These are phyloP conservation scores for Beauveria scarabaeidicola DNA, from an alignment of 2,329 filamentous ascomycete species.

Conservation along the genomic window DNA sequence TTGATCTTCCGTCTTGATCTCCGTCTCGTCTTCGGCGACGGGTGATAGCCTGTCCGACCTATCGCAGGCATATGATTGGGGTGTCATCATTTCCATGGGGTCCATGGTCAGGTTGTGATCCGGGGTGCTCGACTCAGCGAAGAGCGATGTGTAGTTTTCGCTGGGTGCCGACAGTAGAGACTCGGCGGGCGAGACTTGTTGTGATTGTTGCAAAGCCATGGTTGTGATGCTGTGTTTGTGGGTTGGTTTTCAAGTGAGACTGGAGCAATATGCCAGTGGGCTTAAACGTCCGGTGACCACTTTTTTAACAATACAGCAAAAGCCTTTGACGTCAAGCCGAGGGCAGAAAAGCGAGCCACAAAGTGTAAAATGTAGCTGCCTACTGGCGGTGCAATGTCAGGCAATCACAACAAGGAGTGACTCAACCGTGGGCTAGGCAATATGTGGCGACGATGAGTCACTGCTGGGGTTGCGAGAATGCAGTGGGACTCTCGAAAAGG, in stretches of 20 bases:
- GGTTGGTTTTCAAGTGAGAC: slow-evolving; percentile 2
- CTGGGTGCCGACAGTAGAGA: slow-evolving; percentile 44
- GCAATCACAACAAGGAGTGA: slow-evolving; percentile 9
- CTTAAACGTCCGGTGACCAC: not conserved
- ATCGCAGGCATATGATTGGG: slow-evolving; percentile 31
- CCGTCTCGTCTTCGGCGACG: not conserved
- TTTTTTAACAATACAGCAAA: slow-evolving; percentile 3
- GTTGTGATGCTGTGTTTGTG: slow-evolving; percentile 10
- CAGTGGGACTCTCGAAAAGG: slow-evolving; percentile 13
- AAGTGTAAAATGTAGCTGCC: not conserved
- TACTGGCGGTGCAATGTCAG: slow-evolving; percentile 12
- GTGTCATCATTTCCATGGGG: slow-evolving; percentile 42
- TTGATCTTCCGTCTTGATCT: not conserved
- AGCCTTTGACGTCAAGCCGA: slow-evolving; percentile 11
- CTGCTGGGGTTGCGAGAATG: slow-evolving; percentile 1
- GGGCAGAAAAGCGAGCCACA: slow-evolving; percentile 15
- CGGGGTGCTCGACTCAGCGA: slow-evolving; percentile 26
- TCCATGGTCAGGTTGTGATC: slow-evolving; percentile 28
- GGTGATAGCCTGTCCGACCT: slow-evolving; percentile 9
- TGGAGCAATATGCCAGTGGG: not conserved
- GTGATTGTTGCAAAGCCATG: slow-evolving; percentile 11
- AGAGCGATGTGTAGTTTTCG: slow-evolving; percentile 42
- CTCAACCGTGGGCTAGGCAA: slow-evolving; percentile 7
- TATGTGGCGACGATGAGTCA: slow-evolving; percentile 17
- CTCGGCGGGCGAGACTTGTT: slow-evolving; percentile 41